Base-by-base conservation (phyloP, 108 stramenopile species). In the Cyclotella choctawhatcheeana region DNA sequence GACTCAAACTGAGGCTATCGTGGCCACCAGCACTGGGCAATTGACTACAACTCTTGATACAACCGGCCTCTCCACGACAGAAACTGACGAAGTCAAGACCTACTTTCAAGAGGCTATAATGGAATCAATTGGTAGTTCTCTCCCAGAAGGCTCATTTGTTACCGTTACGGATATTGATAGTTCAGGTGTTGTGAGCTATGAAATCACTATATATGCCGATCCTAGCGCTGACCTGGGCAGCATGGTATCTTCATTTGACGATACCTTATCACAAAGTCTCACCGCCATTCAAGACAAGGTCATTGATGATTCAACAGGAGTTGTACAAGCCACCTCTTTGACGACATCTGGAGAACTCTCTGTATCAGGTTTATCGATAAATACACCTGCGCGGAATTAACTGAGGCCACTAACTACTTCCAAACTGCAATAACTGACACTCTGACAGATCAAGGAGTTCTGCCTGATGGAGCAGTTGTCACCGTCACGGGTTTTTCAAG, bases 121-220 rank as follows among this genome's bases (percentile, higher is more conserved):
- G 44, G 40, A 44, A 61, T 21, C 17, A 2, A 60, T 52, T 37
- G 8, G 37, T 21, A 37, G 59, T 44, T 8, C 53, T 37, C 58
- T 71, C 16, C 58, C 70, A 18, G 44, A 45, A 50, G 70, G 70
- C 43, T n/a, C 70, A 45, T 48, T 6, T 24, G 70, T 71, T 13
- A 35, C 58, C 25, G 70, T 62, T 6, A 50, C 70, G n/a, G 30
- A 27, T 18, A 71, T 71, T 34, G 47, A 16, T 31, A 44, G 24
- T 52, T n/a, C n/a, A n/a, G 70, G 70, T 26, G 70, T 71, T n/a
- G 70, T 71, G 31, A 29, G 32, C 20, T 71, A 47, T 59, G 31
- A 30, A 35, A 71, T 71, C 29, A 47, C 59, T 2, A 47, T 71
- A 47, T 26, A 30, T 52, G 5, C 33, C n/a, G 32, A 32, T 32